These are phyloP conservation scores for Flaveria robusta DNA, from an alignment of 129 eudicot genomes.

Conservation along the genomic window DNA sequence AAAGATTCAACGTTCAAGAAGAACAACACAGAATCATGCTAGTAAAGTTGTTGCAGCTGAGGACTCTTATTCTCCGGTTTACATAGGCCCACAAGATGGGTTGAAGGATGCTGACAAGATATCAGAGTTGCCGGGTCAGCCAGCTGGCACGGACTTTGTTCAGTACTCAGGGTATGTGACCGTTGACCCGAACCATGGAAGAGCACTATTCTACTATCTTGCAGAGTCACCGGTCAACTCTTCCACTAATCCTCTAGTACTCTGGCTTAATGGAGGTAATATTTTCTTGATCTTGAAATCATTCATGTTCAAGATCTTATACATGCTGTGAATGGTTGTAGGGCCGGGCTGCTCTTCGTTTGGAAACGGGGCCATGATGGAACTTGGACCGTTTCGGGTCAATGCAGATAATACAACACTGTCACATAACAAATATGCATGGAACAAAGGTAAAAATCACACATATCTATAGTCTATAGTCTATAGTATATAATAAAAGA, in stretches of 20 bases:
- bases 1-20: constrained; percentile 33
- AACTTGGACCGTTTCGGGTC: constrained; percentile 60
- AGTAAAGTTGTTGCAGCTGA: constrained; percentile 8
- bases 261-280: constrained; percentile 85
- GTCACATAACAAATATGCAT: constrained; percentile 43
- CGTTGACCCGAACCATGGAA: constrained; percentile 55
- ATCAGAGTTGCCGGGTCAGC: constrained; percentile 62
- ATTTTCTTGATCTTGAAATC: constrained; percentile 3
- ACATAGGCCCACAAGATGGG: constrained; percentile 52
- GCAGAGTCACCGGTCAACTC: constrained; percentile 48
- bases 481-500: too few relatives aligned
- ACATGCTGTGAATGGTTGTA: background rate
- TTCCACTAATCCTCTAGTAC: constrained; percentile 63
- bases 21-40: background rate
- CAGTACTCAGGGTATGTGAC: constrained; percentile 82
- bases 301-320: background rate
- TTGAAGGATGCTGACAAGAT: constrained; percentile 60
- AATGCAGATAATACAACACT: constrained; percentile 47
- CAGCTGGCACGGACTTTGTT: constrained; percentile 46
- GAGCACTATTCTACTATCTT: constrained; percentile 62
- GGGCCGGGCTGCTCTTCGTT: constrained; percentile 77
- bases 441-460: constrained; percentile 48
- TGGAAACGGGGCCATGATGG: constrained; percentile 59
- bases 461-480: too few relatives aligned
- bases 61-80: constrained; percentile 38